Conservation (phyloP, 139 green algal genomes). For the Penium margaritaceum region DNA sequence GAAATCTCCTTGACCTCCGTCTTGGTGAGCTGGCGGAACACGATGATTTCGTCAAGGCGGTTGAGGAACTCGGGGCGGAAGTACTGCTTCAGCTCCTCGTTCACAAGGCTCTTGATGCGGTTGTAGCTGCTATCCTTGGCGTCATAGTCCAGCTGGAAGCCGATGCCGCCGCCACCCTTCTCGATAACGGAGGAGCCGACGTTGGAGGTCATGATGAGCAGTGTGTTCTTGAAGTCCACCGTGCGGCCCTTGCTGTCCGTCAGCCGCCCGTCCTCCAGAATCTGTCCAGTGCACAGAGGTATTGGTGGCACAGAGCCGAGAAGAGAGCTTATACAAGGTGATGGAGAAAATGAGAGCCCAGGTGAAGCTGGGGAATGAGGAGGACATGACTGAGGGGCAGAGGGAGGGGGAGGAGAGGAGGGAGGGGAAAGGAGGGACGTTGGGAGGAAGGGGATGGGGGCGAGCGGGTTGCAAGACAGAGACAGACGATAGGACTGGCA, state of each 20-base stretch:
- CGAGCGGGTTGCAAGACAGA: too few relatives aligned
- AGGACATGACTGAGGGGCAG: too few relatives aligned
- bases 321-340: too few relatives aligned
- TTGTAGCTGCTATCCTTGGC: conserved; percentile 71
- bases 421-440: too few relatives aligned
- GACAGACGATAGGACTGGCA: too few relatives aligned
- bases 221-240: conserved; percentile 82
- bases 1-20: conserved; percentile 97
- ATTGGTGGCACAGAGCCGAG: too few relatives aligned
- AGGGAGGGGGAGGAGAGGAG: too few relatives aligned
- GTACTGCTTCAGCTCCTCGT: conserved; percentile 99
- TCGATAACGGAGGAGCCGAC: conserved; percentile 68
- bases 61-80: conserved; percentile 98
- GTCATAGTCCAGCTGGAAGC: conserved; percentile 66
- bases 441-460: too few relatives aligned
- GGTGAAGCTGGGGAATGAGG: too few relatives aligned
- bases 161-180: conserved; percentile 67
- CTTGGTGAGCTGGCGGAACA: conserved; percentile 99
- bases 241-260: conserved; percentile 60
- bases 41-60: conserved; percentile 98
- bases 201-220: conserved; percentile 92
- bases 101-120: conserved; percentile 94
- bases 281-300: too few relatives aligned
- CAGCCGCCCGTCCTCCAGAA: conserved; percentile 56
- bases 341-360: too few relatives aligned